Conservation (phyloP, 129 eudicot genomes). For the Centaurea solstitialis region DNA sequence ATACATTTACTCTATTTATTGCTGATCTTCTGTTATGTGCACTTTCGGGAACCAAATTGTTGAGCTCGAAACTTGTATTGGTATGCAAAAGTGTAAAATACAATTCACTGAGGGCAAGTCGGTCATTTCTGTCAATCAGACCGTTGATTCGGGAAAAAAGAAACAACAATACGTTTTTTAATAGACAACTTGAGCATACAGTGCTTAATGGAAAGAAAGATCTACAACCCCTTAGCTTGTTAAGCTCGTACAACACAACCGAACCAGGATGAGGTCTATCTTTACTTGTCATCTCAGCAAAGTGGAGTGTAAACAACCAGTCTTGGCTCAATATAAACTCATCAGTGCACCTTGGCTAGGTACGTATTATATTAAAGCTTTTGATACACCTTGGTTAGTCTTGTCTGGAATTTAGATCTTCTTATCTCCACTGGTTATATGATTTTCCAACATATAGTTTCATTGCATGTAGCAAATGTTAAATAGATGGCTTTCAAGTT, state of each 20-base stretch:
- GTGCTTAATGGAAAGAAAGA: constrained; percentile 26
- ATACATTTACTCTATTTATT: not conserved
- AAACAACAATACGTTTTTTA: not conserved
- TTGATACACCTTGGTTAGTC: not conserved
- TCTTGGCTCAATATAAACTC: constrained; percentile 17
- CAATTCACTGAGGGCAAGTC: not conserved
- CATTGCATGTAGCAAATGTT: constrained; percentile 46
- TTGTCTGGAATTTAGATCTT: not conserved
- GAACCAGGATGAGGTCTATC: constrained; percentile 61
- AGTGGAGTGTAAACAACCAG: constrained; percentile 63
- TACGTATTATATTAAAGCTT: not conserved
- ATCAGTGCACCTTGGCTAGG: not conserved
- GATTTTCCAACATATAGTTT: constrained; percentile 28
- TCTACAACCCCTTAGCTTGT: constrained; percentile 33
- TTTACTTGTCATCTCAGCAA: constrained; percentile 56
- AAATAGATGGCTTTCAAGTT: constrained; percentile 61
- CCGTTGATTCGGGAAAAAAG: not conserved
- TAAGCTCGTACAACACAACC: constrained; percentile 44
- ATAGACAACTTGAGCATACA: no score
- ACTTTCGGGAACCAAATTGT: constrained; percentile 5
- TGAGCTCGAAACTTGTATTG: constrained; percentile 4
- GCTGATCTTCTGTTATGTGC: not conserved
- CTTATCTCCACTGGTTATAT: constrained; percentile 1
- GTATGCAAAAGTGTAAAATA: constrained; percentile 6
- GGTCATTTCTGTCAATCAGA: not conserved